Base-by-base conservation (phyloP, 108 stramenopile genomes). In the Craspedostauros australis region DNA sequence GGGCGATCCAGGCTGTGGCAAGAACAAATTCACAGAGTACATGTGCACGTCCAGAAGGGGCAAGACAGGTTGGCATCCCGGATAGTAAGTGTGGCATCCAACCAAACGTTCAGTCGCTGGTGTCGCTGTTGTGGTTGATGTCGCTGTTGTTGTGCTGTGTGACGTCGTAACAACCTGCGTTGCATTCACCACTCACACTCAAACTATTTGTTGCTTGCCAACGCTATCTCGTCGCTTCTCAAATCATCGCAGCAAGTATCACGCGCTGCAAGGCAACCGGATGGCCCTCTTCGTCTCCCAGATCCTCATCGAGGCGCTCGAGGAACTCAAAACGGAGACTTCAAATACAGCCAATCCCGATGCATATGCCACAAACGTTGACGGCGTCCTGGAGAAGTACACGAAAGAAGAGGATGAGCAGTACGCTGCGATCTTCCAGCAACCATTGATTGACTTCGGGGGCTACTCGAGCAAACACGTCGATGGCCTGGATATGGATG, bases 11-110 rank as follows among this genome's bases (percentile, higher is more conserved):
- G 44, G 23, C 27, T 79, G 77, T 53, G 27, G 15, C 11, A 28
- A 39, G 3, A 49, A 66, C 7, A 79, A 79, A 43, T 79, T 46
- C 32, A 40, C 63, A 0, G 50, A 62, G 25, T 40, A 32, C 7
- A 11, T 37, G 1, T 73, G 72, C 30, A 11, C 32, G 1, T 15
- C 54, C 7, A 60, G 72, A 15, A 27, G 23, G 26, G 43, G 31
- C 3, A 50, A 50, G 27, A 43, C 61, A 7, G 47, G 58, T 31
- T 79, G 77, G 77, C 77, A 79, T 50, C 77, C 72, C n/a, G 77
- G 77, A 46, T 70, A 60, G 76, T 70, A 46, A 60, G 67, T 60
- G 36, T n/a, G 5, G 4, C 2, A n/a, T n/a, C n/a, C n/a, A n/a
- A n/a, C n/a, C n/a, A n/a, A n/a, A n/a, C n/a, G n/a, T n/a, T n/a